Evolutionary conservation across 257 asterid species (phyloP).

Genomic region (Rehmannia glutinosa): DNA sequence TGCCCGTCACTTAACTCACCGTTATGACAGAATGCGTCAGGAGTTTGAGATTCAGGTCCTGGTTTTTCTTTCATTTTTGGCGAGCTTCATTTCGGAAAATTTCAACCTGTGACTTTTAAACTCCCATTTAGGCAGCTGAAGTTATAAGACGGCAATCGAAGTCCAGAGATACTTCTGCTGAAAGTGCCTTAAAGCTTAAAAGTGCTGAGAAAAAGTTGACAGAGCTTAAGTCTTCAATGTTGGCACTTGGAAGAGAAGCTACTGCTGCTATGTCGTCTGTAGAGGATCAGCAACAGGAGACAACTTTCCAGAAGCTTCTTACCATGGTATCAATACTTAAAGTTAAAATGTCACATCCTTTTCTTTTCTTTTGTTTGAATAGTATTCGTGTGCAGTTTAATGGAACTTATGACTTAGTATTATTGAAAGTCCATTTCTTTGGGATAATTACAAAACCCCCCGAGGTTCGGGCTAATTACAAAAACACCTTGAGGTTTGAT

Average conservation of each 20-base stretch:
- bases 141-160: conserved; percentile 82
- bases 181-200: conserved; percentile 66
- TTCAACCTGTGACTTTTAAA: conserved; percentile 7
- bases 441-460: too few species aligned
- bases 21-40: conserved; percentile 77
- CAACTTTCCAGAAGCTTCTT: conserved; percentile 72
- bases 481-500: too few species aligned
- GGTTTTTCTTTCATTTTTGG: conserved; percentile 3
- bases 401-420: too few species aligned
- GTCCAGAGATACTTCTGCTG: conserved; percentile 73
- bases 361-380: neutral
- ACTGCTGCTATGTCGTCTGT: conserved; percentile 83
- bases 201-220: conserved; percentile 66
- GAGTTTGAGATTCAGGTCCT: conserved; percentile 86
- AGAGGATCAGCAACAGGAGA: conserved; percentile 81
- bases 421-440: too few species aligned
- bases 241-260: conserved; percentile 87
- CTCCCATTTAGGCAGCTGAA: conserved; percentile 65
- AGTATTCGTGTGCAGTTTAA: neutral
- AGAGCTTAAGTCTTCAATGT: conserved; percentile 76
- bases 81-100: neutral
- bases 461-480: too few species aligned
- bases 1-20: conserved; percentile 90
- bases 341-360: neutral
- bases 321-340: conserved; percentile 57